A percentile compares a stretch with the other conserved stretches of the same genome.
Conservation (phyloP, 208 protist species). For the Acanthamoeba rhysodes region DNA sequence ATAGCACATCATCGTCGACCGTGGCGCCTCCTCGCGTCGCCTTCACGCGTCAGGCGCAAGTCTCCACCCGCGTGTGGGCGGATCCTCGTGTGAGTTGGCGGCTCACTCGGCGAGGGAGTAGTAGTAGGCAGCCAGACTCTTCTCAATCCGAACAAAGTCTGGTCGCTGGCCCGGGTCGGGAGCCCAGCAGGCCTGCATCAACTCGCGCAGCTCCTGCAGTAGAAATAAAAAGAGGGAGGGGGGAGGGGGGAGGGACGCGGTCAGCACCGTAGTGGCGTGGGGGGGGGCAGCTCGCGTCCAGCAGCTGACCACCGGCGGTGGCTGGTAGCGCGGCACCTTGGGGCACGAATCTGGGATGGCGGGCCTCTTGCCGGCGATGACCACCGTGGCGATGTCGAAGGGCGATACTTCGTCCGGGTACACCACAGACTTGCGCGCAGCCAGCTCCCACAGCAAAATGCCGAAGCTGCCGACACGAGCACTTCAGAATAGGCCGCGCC, state of each 20-base stretch:
- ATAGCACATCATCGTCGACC: no score
- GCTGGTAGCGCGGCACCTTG: background rate
- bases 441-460: constrained; percentile 60
- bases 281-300: no score
- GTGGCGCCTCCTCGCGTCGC: no score
- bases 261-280: no score
- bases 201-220: constrained; percentile 7
- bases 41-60: no score
- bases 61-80: no score
- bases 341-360: constrained; percentile 39
- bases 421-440: background rate
- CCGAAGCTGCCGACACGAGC: background rate
- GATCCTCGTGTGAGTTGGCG: no score
- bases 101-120: constrained; percentile 57
- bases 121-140: constrained; percentile 55
- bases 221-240: no score
- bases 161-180: background rate
- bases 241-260: no score
- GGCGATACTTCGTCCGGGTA: constrained; percentile 49
- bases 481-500: background rate
- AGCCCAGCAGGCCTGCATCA: constrained; percentile 53
- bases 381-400: constrained; percentile 36
- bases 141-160: constrained; percentile 51
- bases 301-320: background rate
- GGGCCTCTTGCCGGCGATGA: constrained; percentile 44